These are phyloP conservation scores for Pythium periplocum DNA, from an alignment of 352 stramenopile genomes.

Conservation along the genomic window DNA sequence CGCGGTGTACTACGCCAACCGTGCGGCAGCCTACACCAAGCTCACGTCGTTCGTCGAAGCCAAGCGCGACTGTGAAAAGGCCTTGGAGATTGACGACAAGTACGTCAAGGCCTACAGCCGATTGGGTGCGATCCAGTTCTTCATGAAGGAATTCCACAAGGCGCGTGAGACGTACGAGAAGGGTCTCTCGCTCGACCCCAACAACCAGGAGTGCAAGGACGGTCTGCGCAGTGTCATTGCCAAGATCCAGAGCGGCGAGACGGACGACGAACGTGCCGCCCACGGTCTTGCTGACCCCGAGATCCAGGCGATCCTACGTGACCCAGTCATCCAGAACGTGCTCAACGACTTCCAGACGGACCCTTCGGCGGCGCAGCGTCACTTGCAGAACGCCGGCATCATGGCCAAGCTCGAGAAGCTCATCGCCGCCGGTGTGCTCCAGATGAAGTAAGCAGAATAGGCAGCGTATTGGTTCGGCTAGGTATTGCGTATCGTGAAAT, in stretches of 20 bases:
- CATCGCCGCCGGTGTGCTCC: conserved; percentile 96
- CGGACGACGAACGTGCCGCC: conserved; percentile 94
- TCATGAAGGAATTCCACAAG: conserved; percentile 99
- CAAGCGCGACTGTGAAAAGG: conserved; percentile 96
- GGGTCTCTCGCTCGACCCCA: conserved; percentile 92
- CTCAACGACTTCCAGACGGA: conserved; percentile 98
- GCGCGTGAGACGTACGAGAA: conserved; percentile 96
- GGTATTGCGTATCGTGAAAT: no score
- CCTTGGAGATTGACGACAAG: conserved; percentile 96
- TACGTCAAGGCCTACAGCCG: conserved; percentile 99
- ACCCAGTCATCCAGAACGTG: conserved; percentile 98
- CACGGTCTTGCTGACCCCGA: conserved; percentile 99
- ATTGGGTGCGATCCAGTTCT: conserved; percentile 98
- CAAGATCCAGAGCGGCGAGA: conserved; percentile 94
- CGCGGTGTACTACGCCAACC: conserved; percentile 98
- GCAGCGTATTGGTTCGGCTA: no score
- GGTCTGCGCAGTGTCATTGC: conserved; percentile 92
- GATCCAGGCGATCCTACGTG: conserved; percentile 96
- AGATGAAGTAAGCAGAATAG: conserved; percentile 72
- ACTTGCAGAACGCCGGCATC: conserved; percentile 93
- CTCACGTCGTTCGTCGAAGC: conserved; percentile 93
- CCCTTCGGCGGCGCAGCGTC: conserved; percentile 85
- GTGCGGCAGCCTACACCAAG: conserved; percentile 97
- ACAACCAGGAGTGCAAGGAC: conserved; percentile 95
- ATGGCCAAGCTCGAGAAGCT: conserved; percentile 99